A percentile compares a stretch with the other conserved stretches of the same genome.
Evolutionary conservation across 768 basidiomycete genomes (phyloP).

Genomic region (Cystofilobasidium ferigula): DNA sequence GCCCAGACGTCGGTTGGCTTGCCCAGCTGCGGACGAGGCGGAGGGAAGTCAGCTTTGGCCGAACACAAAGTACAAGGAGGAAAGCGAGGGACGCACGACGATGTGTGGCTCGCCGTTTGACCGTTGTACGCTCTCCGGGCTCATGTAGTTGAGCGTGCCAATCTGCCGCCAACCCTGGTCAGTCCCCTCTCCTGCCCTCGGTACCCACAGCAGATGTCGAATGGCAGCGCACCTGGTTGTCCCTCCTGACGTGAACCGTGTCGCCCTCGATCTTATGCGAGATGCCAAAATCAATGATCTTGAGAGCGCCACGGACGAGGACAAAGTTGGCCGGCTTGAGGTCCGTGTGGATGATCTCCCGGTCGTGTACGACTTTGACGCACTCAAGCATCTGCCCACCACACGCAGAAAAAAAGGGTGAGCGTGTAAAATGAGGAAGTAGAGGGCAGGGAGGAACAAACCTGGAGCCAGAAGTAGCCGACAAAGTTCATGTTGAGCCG

Average conservation of each 20-base stretch:
- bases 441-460: slow-evolving; percentile 35
- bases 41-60: slow-evolving; percentile 4
- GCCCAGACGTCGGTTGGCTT: slow-evolving; percentile 97
- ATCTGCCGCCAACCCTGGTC: slow-evolving; percentile 46
- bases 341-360: slow-evolving; percentile 97
- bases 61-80: neutral
- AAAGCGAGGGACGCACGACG: slow-evolving; percentile 47
- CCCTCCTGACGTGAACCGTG: slow-evolving; percentile 93
- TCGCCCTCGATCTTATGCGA: slow-evolving; percentile 98
- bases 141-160: slow-evolving; percentile 98
- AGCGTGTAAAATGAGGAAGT: neutral
- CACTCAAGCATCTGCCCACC: slow-evolving; percentile 80
- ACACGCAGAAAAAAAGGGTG: neutral
- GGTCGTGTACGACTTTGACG: slow-evolving; percentile 95
- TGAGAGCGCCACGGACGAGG: slow-evolving; percentile 82
- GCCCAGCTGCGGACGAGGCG: slow-evolving; percentile 47
- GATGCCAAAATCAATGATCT: slow-evolving; percentile 99
- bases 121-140: slow-evolving; percentile 82
- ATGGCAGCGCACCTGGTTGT: slow-evolving; percentile 82
- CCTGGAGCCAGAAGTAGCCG: slow-evolving; percentile 95
- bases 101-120: slow-evolving; percentile 69
- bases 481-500: slow-evolving; percentile 86
- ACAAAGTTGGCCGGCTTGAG: slow-evolving; percentile 98
- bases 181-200: no score
- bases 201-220: no score